phyloP scores from a whole-genome alignment of 495 filamentous ascomycete genomes.

The Rhypophila decipiens region DNA sequence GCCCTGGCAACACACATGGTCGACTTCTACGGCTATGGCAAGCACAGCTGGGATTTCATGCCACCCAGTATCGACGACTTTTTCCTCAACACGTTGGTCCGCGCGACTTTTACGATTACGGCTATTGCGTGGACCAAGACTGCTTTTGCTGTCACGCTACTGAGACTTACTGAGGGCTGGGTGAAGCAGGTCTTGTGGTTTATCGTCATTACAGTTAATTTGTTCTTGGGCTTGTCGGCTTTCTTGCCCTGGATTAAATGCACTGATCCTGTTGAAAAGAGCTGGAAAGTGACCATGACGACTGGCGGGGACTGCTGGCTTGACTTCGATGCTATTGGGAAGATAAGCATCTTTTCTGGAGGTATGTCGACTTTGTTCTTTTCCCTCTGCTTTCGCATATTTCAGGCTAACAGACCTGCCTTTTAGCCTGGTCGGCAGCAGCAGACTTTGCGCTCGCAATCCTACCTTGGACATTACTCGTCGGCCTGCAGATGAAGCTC shows the following conservation, averaged over 20 bases:
- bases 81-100: slow-evolving; percentile 6
- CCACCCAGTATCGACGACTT: slow-evolving; percentile 1
- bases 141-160: slow-evolving; percentile 27
- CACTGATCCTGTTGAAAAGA: slow-evolving; percentile 22
- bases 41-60: slow-evolving; percentile 19
- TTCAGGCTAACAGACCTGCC: no score
- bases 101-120: slow-evolving; percentile 14
- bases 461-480: slow-evolving; percentile 24
- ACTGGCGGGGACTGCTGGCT: slow-evolving; percentile 27
- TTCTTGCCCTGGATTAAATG: slow-evolving; percentile 30
- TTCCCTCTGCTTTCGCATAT: slow-evolving; percentile 23
- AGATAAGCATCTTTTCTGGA: slow-evolving; percentile 25
- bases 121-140: slow-evolving; percentile 24
- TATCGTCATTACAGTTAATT: slow-evolving; percentile 28
- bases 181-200: slow-evolving; percentile 10
- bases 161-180: slow-evolving; percentile 26
- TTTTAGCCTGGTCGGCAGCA: slow-evolving; percentile 21
- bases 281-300: slow-evolving; percentile 19
- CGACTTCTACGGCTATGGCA: slow-evolving; percentile 14
- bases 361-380: slow-evolving; percentile 23
- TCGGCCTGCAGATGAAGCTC: slow-evolving; percentile 21
- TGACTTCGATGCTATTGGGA: slow-evolving; percentile 15
- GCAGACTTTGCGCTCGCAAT: slow-evolving; percentile 25
- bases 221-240: slow-evolving; percentile 24
- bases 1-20: slow-evolving; percentile 7